These are phyloP conservation scores for Sindora glabra DNA, from an alignment of 306 rosid genomes.

Conservation along the genomic window DNA sequence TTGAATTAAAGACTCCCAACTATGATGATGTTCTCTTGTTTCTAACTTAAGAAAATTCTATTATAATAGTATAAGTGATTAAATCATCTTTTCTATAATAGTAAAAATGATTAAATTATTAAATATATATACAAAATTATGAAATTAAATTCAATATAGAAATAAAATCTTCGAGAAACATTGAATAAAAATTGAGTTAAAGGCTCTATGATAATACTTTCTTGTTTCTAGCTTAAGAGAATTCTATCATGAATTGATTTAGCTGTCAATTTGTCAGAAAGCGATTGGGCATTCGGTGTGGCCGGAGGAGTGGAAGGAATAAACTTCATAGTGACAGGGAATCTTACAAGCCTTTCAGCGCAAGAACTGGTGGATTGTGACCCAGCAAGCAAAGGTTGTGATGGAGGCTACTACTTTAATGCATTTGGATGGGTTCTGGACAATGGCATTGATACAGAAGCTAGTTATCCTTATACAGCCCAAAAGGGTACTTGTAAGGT, in stretches of 20 bases:
- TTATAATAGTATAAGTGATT: no score
- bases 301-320: slow-evolving; percentile 58
- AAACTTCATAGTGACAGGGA: slow-evolving; percentile 43
- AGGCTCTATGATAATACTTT: no score
- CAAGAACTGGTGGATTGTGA: slow-evolving; percentile 74
- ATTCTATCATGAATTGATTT: background rate
- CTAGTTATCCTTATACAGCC: slow-evolving; percentile 46
- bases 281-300: slow-evolving; percentile 49
- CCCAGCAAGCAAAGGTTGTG: slow-evolving; percentile 45
- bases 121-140: no score
- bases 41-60: no score
- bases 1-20: no score
- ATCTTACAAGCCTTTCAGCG: slow-evolving; percentile 47
- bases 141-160: no score
- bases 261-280: slow-evolving; percentile 13
- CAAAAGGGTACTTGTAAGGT: slow-evolving; percentile 40
- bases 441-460: slow-evolving; percentile 57
- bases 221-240: background rate
- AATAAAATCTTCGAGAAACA: no score
- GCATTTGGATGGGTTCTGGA: slow-evolving; percentile 58
- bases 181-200: no score
- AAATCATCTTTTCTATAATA: no score
- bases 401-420: slow-evolving; percentile 56
- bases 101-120: no score
- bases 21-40: no score